These are phyloP conservation scores for Colletotrichum liaoningense DNA, from an alignment of 2,329 filamentous ascomycete species.

Conservation along the genomic window DNA sequence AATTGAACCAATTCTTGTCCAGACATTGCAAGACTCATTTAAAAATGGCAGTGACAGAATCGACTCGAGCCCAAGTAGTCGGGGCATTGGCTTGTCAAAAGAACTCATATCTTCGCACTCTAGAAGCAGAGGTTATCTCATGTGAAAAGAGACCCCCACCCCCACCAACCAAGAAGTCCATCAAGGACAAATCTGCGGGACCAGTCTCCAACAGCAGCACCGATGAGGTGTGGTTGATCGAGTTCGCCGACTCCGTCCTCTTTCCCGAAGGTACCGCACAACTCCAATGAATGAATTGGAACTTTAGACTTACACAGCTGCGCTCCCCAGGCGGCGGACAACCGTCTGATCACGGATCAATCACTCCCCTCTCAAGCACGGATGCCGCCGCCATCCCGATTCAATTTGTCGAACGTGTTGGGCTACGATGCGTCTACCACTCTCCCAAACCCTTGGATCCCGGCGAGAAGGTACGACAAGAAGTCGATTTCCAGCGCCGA, in stretches of 20 bases:
- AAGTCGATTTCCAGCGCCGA: constrained; percentile 43
- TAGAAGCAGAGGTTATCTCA: constrained; percentile 43
- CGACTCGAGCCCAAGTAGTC: constrained; percentile 34
- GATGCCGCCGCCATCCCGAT: constrained; percentile 36
- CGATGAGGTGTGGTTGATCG: constrained; percentile 43
- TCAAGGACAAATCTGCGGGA: constrained; percentile 36
- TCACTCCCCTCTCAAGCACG: constrained; percentile 16
- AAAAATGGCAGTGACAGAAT: constrained; percentile 25
- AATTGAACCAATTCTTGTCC: background rate
- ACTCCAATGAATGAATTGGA: too few relatives aligned
- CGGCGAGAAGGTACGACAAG: constrained; percentile 40
- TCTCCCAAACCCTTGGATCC: constrained; percentile 37
- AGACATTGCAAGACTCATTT: background rate
- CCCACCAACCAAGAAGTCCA: constrained; percentile 16
- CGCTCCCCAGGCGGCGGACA: constrained; percentile 42
- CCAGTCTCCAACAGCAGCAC: background rate
- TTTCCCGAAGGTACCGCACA: constrained; percentile 43
- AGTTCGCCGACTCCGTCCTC: constrained; percentile 45
- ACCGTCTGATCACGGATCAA: constrained; percentile 44
- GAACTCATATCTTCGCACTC: constrained; percentile 40
- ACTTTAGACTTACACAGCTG: background rate
- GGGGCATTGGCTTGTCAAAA: constrained; percentile 44
- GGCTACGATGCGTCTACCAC: constrained; percentile 41
- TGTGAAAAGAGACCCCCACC: constrained; percentile 40
- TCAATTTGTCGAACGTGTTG: constrained; percentile 42